Evolutionary conservation across 441 rosid genomes (phyloP), one percentile per base, ranked within the genome.

Genomic region (Erodium trifolium): DNA sequence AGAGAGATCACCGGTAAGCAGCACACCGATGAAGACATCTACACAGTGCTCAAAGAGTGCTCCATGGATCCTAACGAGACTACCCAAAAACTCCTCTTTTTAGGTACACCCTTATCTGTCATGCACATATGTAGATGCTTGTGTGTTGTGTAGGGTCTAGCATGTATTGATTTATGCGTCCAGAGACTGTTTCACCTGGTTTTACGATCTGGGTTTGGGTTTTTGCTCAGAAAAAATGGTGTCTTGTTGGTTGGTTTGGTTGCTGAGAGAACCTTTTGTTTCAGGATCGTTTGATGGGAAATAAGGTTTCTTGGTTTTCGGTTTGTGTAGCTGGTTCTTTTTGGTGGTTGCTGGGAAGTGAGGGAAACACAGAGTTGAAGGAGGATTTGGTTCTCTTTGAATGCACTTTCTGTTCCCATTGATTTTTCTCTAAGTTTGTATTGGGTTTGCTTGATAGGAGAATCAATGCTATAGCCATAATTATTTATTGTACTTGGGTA

Each of bases 1-100:
- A 80, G 91, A 59, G 98, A 92, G 84, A 84, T 83, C 73, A 86
- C 94, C 0, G 90, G 88, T 4, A 88, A 84, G 79, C 91, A 88
- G 69, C 96, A 90, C 79, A 81, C 83, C 72, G 96, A 92, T 79
- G 93, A 92, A 39, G 98, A 92, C 72, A 85, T 90, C 77, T 88
- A 78, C 79, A 68, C 93, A 41, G 85, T 85, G 73, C 91, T 87
- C 72, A 79, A 63, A 51, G 96, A 87, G 19, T 90, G 88, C 69
- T 23, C 27, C 27, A 23, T 23, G 27, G 27, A 23, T 23, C 27
- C 27, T 23, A 23, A 23, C 2, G 27, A 92, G 75, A 87, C 93
- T 69, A 80, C 87, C 7, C 88, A 88, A 64, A 92, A 84, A 85
- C 88, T 92, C 63, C 85, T 85, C 51, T 86, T 74, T 85, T 59